Percentiles rank a stretch among this genome's conserved stretches.
phyloP scores from a whole-genome alignment of 73 alveolate genomes.

The Durusdinium trenchii region DNA sequence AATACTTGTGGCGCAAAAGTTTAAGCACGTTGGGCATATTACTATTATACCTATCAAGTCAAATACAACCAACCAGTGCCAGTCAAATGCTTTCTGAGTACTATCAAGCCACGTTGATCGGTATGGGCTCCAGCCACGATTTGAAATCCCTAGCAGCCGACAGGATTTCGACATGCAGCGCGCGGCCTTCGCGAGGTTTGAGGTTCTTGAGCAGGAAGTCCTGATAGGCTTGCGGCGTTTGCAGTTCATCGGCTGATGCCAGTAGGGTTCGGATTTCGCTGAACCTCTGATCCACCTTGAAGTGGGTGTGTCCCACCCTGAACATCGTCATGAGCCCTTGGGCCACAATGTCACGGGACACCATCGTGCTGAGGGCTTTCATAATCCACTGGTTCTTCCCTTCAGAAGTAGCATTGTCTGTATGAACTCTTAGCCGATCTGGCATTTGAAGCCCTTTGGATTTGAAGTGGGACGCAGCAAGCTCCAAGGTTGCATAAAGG shows the following conservation, averaged over 20 bases:
- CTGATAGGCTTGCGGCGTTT: not conserved
- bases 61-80: not conserved
- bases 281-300: not conserved
- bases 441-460: not conserved
- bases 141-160: not conserved
- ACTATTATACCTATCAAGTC: too few species aligned
- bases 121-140: not conserved
- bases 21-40: too few species aligned
- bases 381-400: not conserved
- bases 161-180: not conserved
- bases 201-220: not conserved
- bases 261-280: not conserved
- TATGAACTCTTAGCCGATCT: not conserved
- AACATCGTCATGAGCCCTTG: not conserved
- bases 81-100: not conserved
- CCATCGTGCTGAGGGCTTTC: not conserved
- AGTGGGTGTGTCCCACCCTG: slow-evolving; percentile 1
- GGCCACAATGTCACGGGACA: not conserved
- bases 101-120: not conserved
- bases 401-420: not conserved
- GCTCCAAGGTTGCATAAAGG: not conserved
- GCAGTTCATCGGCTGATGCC: not conserved
- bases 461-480: not conserved
- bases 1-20: not conserved
- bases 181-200: too few species aligned